These are phyloP conservation scores for Linum trigynum DNA, from an alignment of 345 rosid species.

Conservation along the genomic window DNA sequence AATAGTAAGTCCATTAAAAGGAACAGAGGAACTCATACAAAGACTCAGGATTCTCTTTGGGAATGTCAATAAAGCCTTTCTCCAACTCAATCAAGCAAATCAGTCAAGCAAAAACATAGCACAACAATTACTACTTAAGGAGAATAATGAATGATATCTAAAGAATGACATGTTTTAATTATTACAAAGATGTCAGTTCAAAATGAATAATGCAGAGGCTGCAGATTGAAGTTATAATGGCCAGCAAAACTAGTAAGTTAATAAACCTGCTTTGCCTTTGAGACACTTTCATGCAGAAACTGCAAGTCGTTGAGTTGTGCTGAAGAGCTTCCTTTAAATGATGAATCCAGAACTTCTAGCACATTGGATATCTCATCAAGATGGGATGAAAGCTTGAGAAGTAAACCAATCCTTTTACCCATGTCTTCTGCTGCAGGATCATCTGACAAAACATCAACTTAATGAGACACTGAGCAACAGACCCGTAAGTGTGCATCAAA, in stretches of 20 bases:
- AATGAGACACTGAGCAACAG: neutral
- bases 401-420: constrained; percentile 40
- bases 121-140: neutral
- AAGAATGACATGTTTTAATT: too few species aligned
- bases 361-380: constrained; percentile 61
- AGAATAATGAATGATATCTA: neutral
- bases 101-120: too few species aligned
- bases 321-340: constrained; percentile 67
- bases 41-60: too few species aligned
- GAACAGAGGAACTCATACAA: too few species aligned
- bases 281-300: constrained; percentile 62
- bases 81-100: too few species aligned
- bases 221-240: neutral
- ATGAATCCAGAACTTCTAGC: constrained; percentile 75
- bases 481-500: neutral
- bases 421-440: constrained; percentile 49
- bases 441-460: constrained; percentile 43
- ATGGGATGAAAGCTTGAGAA: constrained; percentile 45
- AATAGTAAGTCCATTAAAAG: neutral
- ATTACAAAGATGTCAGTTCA: neutral
- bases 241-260: constrained; percentile 11
- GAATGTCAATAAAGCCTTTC: too few species aligned
- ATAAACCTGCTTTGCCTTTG: constrained; percentile 83
- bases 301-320: constrained; percentile 70
- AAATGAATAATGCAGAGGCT: neutral